Percentiles rank a stretch among this genome's conserved stretches.
These are phyloP conservation scores for Boletus coffeatus DNA, from an alignment of 1,284 basidiomycete genomes.

Conservation along the genomic window DNA sequence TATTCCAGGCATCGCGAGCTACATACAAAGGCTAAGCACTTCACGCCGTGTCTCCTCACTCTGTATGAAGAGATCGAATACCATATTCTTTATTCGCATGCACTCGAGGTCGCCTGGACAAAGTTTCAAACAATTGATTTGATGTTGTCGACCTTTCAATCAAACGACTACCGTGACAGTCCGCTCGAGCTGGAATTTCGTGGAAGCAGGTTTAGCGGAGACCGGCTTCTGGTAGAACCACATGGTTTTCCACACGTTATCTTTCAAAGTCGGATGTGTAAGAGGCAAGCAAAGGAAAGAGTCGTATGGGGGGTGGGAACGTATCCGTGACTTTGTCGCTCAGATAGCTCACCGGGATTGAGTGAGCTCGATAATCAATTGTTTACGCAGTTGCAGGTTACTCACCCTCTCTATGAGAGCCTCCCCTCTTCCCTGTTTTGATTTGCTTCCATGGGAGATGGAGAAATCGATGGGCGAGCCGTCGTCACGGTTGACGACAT, in stretches of 20 bases:
- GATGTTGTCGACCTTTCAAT: background rate
- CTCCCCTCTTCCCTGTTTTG: background rate
- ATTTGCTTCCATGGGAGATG: background rate
- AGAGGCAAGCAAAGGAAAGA: background rate
- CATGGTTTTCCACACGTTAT: background rate
- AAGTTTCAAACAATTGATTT: too few relatives aligned
- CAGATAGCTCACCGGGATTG: background rate
- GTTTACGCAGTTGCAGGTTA: background rate
- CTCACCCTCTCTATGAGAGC: background rate
- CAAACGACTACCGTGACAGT: background rate
- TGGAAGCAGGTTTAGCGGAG: background rate
- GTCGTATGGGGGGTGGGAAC: background rate
- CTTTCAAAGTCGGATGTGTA: background rate
- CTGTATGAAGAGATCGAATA: too few relatives aligned
- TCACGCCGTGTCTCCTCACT: too few relatives aligned
- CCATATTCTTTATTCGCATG: too few relatives aligned
- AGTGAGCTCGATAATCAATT: background rate
- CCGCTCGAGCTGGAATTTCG: background rate
- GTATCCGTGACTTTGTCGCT: background rate
- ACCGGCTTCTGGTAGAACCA: background rate
- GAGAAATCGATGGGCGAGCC: background rate
- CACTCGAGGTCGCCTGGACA: too few relatives aligned
- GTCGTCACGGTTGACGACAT: background rate
- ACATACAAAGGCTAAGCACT: too few relatives aligned
- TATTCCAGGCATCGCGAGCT: too few relatives aligned